Evolutionary conservation across 495 filamentous ascomycete species (phyloP).

Genomic region (Penicillium ucsense): DNA sequence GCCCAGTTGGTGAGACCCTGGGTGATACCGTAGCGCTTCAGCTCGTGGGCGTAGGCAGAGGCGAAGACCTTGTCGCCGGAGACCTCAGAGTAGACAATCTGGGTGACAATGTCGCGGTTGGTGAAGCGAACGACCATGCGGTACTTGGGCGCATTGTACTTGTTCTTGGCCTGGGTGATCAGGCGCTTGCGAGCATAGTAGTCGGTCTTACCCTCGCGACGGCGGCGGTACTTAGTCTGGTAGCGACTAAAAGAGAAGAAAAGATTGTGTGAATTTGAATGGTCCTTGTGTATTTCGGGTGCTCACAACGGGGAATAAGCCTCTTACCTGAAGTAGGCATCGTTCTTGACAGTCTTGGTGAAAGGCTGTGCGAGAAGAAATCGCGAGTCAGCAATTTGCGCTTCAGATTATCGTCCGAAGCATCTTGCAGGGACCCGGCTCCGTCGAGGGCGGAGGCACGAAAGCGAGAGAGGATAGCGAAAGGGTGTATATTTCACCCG

Average conservation of each 20-base stretch:
- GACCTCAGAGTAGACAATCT: slow-evolving; percentile 96
- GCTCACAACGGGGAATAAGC: no score
- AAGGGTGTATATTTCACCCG: slow-evolving; percentile 13
- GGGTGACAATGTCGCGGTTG: slow-evolving; percentile 97
- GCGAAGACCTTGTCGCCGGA: slow-evolving; percentile 92
- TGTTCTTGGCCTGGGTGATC: slow-evolving; percentile 99
- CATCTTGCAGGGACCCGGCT: slow-evolving; percentile 86
- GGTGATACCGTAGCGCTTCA: slow-evolving; percentile 90
- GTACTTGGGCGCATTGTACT: slow-evolving; percentile 99
- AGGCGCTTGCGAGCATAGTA: slow-evolving; percentile 99
- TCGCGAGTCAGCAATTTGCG: slow-evolving; percentile 97
- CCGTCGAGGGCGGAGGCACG: slow-evolving; percentile 10
- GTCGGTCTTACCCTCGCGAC: slow-evolving; percentile 95
- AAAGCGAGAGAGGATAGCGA: slow-evolving; percentile 6
- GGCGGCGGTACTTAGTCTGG: slow-evolving; percentile 99
- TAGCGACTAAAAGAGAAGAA: slow-evolving; percentile 58
- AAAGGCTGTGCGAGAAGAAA: slow-evolving; percentile 58
- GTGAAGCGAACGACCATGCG: slow-evolving; percentile 99
- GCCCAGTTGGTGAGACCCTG: slow-evolving; percentile 99
- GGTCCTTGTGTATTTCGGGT: no score
- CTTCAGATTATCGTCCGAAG: slow-evolving; percentile 87
- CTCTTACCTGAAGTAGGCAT: slow-evolving; percentile 90
- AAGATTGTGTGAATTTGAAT: not conserved
- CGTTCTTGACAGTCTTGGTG: slow-evolving; percentile 93
- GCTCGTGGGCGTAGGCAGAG: slow-evolving; percentile 94